These are phyloP conservation scores for Mycena belliarum DNA, from an alignment of 768 basidiomycete species.

Conservation along the genomic window DNA sequence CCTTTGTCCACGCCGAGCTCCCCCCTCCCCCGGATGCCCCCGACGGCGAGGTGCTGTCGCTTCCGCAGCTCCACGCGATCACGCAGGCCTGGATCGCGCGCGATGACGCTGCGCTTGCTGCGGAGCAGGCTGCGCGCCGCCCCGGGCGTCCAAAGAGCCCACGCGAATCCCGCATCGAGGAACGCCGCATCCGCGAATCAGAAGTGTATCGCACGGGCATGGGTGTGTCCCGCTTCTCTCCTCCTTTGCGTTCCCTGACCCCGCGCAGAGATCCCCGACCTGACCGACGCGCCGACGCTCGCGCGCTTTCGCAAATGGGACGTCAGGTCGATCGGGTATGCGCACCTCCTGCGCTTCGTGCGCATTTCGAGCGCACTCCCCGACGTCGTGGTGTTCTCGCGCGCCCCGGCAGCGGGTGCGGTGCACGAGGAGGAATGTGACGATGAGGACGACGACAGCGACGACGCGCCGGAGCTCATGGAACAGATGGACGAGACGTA, in stretches of 20 bases:
- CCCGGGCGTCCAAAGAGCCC: conserved; percentile 77
- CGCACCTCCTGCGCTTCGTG: conserved; percentile 73
- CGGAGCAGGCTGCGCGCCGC: conserved; percentile 59
- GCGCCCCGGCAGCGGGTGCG: conserved; percentile 23
- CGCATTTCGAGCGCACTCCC: conserved; percentile 66
- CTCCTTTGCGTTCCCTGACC: background rate
- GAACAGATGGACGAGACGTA: conserved; percentile 19
- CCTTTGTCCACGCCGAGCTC: conserved; percentile 74
- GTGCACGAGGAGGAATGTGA: background rate
- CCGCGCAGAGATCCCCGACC: conserved; percentile 69
- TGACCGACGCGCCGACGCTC: conserved; percentile 72
- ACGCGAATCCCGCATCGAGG: conserved; percentile 68
- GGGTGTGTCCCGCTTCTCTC: conserved; percentile 47
- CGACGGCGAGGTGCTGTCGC: conserved; percentile 51
- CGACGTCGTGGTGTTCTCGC: conserved; percentile 49
- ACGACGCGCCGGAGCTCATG: conserved; percentile 16
- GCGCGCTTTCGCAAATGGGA: conserved; percentile 79
- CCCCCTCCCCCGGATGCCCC: conserved; percentile 32
- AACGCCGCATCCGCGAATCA: conserved; percentile 62
- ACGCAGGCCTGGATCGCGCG: conserved; percentile 75
- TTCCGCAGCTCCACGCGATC: conserved; percentile 67
- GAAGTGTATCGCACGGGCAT: conserved; percentile 82
- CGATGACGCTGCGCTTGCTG: conserved; percentile 63
- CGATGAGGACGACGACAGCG: conserved; percentile 7
- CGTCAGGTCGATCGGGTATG: conserved; percentile 69